Percentiles rank a stretch among this genome's conserved stretches.
Conservation (phyloP, 2,329 filamentous ascomycete species). For the Immersiporthe knoxdaviesiana region DNA sequence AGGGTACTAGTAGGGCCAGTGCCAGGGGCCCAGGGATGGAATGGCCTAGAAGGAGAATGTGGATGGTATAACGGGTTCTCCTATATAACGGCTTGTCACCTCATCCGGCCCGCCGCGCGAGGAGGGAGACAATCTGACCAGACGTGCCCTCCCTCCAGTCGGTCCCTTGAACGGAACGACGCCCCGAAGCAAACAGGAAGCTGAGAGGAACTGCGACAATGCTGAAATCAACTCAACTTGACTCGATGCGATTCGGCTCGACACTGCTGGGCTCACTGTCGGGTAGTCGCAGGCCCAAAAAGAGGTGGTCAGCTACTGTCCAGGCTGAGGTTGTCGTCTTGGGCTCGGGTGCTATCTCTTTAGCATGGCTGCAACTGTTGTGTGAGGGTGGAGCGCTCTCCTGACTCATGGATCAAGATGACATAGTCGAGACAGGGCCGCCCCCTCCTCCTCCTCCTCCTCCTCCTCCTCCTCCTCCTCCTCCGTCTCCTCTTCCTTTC, state of each 20-base stretch:
- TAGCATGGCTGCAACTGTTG: background rate
- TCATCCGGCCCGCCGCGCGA: background rate
- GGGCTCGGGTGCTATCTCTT: background rate
- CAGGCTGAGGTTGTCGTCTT: background rate
- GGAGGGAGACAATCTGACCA: background rate
- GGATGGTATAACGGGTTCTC: slow-evolving; percentile 8
- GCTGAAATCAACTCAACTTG: background rate
- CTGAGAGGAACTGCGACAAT: background rate
- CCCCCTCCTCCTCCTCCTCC: background rate
- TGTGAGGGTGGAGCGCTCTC: background rate
- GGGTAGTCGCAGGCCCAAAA: background rate
- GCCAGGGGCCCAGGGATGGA: slow-evolving; percentile 9
- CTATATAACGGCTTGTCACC: slow-evolving; percentile 6
- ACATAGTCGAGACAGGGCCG: background rate
- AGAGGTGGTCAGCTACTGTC: background rate
- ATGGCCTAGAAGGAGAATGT: slow-evolving; percentile 8
- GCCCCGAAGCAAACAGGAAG: slow-evolving; percentile 4
- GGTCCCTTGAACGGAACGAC: slow-evolving; percentile 2
- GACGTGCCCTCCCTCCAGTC: background rate
- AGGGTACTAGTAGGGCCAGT: background rate
- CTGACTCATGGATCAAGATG: background rate
- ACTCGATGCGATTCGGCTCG: background rate
- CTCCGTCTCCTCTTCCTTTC: background rate
- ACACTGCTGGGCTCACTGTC: background rate
- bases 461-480: background rate